Percentiles rank a stretch among this genome's conserved stretches.
Evolutionary conservation across 2,329 filamentous ascomycete genomes (phyloP).

Genomic region (Arthrobotrys conoides): DNA sequence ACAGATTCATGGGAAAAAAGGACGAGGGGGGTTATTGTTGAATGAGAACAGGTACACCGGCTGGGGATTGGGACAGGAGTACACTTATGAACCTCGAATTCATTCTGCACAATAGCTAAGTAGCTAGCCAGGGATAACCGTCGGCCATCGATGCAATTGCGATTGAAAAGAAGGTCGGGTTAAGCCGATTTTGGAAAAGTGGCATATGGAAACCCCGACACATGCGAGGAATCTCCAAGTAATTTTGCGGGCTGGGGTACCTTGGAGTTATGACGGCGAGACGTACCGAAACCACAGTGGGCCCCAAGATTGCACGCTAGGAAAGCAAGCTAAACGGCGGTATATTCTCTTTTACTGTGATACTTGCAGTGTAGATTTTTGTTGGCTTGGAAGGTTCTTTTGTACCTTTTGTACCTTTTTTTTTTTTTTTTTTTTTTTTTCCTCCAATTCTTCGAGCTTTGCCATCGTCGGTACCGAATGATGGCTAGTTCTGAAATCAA

Average conservation of each 20-base stretch:
- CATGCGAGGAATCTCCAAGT: conserved; percentile 35
- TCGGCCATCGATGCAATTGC: conserved; percentile 28
- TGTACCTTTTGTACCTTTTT: background rate
- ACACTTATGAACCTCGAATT: conserved; percentile 17
- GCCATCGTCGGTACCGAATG: background rate
- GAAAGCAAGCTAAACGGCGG: background rate
- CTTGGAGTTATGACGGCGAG: conserved; percentile 53
- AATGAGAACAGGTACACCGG: conserved; percentile 3
- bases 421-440: conserved; percentile 1
- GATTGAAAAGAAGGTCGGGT: conserved; percentile 15
- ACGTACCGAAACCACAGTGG: conserved; percentile 55
- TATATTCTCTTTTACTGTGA: conserved; percentile 13
- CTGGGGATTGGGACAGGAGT: conserved; percentile 5
- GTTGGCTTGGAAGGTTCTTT: conserved; percentile 26
- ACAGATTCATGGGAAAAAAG: conserved; percentile 21
- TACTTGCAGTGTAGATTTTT: conserved; percentile 22
- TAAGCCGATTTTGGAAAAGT: conserved; percentile 50
- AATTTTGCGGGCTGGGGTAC: conserved; percentile 36
- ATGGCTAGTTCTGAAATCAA: background rate
- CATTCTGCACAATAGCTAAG: background rate
- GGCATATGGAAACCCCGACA: conserved; percentile 34
- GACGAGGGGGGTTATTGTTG: conserved; percentile 17
- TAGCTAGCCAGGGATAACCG: conserved; percentile 23
- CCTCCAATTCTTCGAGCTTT: background rate
- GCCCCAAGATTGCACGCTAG: conserved; percentile 35